Evolutionary conservation across 441 rosid species (phyloP).

Genomic region (Geranium incanum): DNA sequence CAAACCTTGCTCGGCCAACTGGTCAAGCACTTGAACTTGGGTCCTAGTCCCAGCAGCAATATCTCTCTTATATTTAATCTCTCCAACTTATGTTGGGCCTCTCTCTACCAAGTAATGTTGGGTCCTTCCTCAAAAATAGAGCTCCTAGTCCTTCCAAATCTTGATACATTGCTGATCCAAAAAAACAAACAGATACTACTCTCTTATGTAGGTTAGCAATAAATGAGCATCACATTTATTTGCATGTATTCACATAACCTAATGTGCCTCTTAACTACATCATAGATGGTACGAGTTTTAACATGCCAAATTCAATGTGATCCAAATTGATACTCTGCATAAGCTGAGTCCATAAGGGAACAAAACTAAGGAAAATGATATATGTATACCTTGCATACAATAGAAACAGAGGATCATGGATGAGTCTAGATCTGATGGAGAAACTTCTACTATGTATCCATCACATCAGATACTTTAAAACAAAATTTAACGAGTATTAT

Average conservation of each 20-base stretch:
- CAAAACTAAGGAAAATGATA: constrained; percentile 2
- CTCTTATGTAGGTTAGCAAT: background rate
- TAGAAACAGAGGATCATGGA: background rate
- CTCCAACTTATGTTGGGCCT: too few species aligned
- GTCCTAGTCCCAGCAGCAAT: too few species aligned
- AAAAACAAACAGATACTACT: background rate
- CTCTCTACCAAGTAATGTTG: too few species aligned
- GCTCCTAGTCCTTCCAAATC: too few species aligned
- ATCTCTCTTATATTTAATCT: too few species aligned
- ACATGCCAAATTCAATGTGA: background rate
- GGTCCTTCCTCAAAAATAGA: too few species aligned
- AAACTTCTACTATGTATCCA: background rate
- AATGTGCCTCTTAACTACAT: background rate
- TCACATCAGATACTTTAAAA: background rate
- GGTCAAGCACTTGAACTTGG: too few species aligned
- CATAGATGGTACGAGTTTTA: background rate
- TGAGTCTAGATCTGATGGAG: background rate
- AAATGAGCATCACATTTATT: background rate
- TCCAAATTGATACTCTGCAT: background rate
- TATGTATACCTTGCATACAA: background rate
- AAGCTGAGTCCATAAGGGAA: background rate
- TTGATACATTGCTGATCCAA: too few species aligned
- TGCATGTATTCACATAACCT: background rate
- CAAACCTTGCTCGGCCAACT: too few species aligned
- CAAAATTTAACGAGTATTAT: constrained; percentile 14